Evolutionary conservation across 768 basidiomycete species (phyloP), one percentile per base, ranked within the genome.

Genomic region (Chalciporus pseudorubinellus): DNA sequence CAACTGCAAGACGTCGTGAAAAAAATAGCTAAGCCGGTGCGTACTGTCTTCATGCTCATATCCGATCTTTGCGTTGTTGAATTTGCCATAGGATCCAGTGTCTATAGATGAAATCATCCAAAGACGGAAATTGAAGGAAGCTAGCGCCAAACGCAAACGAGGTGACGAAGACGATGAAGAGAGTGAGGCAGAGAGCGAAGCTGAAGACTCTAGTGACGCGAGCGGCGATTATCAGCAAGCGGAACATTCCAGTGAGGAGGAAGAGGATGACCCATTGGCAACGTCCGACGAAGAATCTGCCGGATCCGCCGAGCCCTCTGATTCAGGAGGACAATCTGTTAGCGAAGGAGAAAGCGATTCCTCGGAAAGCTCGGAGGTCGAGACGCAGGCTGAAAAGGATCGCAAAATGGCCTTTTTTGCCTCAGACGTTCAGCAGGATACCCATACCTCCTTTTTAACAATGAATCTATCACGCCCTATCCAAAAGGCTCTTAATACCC

Each of bases 391-490:
- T 14, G 78, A 86, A 53, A 77, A 75, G 45, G 82, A 77, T 45
- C 82, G 91, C 46, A 95, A 97, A 72, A 81, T 83, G 20, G 92
- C 90, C 13, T 98, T 90, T 70, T 98, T 97, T 69, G 86, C 90
- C 56, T 78, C 82, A 2, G 77, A 80, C 46, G 63, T 69, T 42
- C 72, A 72, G 10, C 65, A 77, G 39, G 75, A 82, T 57, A 64
- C 71, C n/a, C 84, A 91, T 60, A 67, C 81, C 31, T 92, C 95
- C 14, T 97, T 97, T 74, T 72, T 92, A 33, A 82, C 87, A 9
- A 94, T 97, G 92, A 95, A 95, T 67, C 79, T 99, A 24, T 98
- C 97, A 1, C 88, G 97, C 24, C 97, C 94, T 1, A 79, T 98
- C 40, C 79, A 97, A 46, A 95, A 94, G 63, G 89, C 95, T 13